Percentiles rank a stretch among this genome's conserved stretches.
Evolutionary conservation across 139 green algal genomes (phyloP).

Genomic region (Pleodorina starrii): DNA sequence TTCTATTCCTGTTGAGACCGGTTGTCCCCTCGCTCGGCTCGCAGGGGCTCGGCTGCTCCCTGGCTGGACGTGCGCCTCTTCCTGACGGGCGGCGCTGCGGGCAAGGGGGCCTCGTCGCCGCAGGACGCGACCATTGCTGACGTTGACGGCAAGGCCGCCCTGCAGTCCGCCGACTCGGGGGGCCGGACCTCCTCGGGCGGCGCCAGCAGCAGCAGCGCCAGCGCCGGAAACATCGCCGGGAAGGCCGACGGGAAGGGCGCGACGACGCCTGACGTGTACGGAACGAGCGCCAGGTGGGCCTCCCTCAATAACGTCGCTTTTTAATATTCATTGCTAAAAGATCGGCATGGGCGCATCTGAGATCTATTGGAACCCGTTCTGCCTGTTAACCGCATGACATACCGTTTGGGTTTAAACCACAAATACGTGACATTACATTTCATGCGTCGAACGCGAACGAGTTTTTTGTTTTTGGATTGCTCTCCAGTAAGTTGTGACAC

Average conservation of each 20-base stretch:
- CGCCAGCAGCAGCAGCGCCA: background rate
- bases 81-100: background rate
- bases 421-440: background rate
- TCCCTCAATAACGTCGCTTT: background rate
- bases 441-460: background rate
- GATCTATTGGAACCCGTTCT: background rate
- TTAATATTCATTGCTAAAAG: background rate
- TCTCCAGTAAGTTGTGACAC: background rate
- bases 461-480: background rate
- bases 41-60: background rate
- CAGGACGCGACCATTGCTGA: background rate
- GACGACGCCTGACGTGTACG: background rate
- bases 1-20: too few species aligned
- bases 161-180: background rate
- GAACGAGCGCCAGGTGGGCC: too few species aligned
- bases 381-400: background rate
- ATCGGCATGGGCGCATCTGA: background rate
- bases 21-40: background rate
- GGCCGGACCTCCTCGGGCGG: background rate
- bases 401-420: background rate
- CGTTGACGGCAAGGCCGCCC: background rate
- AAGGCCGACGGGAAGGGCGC: background rate
- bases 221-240: background rate
- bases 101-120: background rate
- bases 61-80: slow-evolving; percentile 39